These are phyloP conservation scores for Alternaria longipes DNA, from an alignment of 2,329 filamentous ascomycete genomes.

Conservation along the genomic window DNA sequence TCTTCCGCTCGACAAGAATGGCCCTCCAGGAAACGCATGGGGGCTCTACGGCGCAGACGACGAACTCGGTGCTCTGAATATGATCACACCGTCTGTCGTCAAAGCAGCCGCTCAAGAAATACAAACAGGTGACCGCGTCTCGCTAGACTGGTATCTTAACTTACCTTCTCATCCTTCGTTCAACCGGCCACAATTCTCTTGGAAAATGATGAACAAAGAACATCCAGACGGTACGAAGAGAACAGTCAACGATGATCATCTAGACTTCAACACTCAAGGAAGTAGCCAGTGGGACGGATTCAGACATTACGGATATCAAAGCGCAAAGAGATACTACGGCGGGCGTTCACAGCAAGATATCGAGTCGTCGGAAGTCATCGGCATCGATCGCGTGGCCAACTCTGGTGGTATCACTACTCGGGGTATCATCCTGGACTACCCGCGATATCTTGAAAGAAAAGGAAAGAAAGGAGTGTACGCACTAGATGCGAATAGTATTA, in stretches of 20 bases:
- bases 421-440: conserved; percentile 46
- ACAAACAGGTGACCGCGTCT: conserved; percentile 51
- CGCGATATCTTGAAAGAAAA: conserved; percentile 35
- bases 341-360: conserved; percentile 53
- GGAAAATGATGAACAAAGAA: conserved; percentile 38
- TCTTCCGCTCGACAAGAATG: conserved; percentile 61
- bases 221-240: conserved; percentile 42
- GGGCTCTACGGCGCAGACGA: conserved; percentile 63
- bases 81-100: conserved; percentile 60
- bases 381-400: conserved; percentile 52
- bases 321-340: conserved; percentile 55
- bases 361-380: conserved; percentile 49
- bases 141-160: conserved; percentile 55
- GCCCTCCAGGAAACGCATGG: conserved; percentile 65
- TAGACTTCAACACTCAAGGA: conserved; percentile 52
- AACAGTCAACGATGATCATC: conserved; percentile 50
- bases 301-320: conserved; percentile 55
- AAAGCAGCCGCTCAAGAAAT: conserved; percentile 58
- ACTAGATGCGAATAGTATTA: conserved; percentile 34
- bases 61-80: conserved; percentile 64
- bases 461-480: conserved; percentile 33
- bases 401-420: conserved; percentile 43
- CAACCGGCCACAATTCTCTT: conserved; percentile 41
- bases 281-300: conserved; percentile 54
- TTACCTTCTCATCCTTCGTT: conserved; percentile 52